Evolutionary conservation across 257 asterid species (phyloP), one percentile per base, ranked within the genome.

Genomic region (Primulina tabacum): DNA sequence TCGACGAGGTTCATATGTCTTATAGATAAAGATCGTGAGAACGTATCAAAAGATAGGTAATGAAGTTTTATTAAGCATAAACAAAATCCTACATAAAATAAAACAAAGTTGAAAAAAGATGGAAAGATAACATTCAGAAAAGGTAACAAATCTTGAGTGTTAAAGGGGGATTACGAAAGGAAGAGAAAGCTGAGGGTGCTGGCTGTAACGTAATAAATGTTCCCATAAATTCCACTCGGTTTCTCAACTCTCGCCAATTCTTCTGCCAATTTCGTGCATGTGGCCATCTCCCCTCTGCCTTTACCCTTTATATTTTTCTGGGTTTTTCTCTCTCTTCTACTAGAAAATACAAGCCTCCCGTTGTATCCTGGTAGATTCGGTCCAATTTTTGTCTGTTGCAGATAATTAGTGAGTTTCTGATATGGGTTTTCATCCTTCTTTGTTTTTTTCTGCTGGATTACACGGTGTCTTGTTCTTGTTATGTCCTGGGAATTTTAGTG

Each of bases 321-420:
- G 3, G 68, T 68, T 71, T 24, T 28, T 68, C 56, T 2, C 80
- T 55, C 57, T 50, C 57, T 50, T 50, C 21, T 28, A 43, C 57
- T 16, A 50, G 21, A 50, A 50, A 50, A 16, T 17, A 50, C 1
- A 50, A 8, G 57, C 57, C 21, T 50, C 21, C 8, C 20, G 57
- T 71, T 76, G 74, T 77, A 71, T 73, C 81, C 55, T 57, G 26
- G 66, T 63, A 67, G 87, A 61, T 78, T 80, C 86, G 59, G 26
- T 64, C 8, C 7, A 50, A 1, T n/a, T 30, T 53, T 72, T 72
- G 72, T 75, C 67, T 16, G 8, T 17, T 50, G 21, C 57, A 50
- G 57, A 17, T 50, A 50, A 16, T 50, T 17, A 16, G 57, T 50
- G 57, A 50, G 73, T 58, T 55, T 88, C 78, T 75, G 76, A 82